Evolutionary conservation across 2,329 filamentous ascomycete species (phyloP).

Genomic region (Xylaria polymorpha): DNA sequence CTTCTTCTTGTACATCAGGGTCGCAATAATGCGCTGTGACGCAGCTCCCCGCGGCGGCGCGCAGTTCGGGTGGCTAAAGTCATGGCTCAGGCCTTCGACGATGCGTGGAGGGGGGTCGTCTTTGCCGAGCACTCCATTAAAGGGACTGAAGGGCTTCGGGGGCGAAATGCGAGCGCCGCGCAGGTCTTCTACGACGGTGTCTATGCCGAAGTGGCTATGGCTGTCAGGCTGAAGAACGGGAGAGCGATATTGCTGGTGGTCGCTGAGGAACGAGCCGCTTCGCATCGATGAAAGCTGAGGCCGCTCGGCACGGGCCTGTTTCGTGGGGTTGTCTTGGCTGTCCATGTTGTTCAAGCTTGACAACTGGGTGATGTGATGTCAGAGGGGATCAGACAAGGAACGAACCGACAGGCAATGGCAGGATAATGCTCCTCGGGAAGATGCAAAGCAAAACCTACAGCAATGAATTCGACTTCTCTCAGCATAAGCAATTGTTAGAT

Average conservation of each 20-base stretch:
- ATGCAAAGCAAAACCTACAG: neutral
- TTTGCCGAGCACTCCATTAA: slow-evolving; percentile 70
- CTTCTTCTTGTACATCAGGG: slow-evolving; percentile 70
- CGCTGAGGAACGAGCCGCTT: slow-evolving; percentile 71
- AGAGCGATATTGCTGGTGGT: slow-evolving; percentile 72
- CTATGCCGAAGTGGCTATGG: slow-evolving; percentile 66
- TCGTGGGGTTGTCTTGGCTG: slow-evolving; percentile 45
- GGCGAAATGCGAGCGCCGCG: slow-evolving; percentile 54
- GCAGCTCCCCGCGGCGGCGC: slow-evolving; percentile 61
- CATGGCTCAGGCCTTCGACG: slow-evolving; percentile 71
- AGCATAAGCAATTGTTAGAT: slow-evolving; percentile 1
- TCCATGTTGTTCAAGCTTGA: slow-evolving; percentile 41
- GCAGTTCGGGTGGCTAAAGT: slow-evolving; percentile 72
- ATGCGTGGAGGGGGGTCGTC: slow-evolving; percentile 67
- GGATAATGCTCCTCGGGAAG: slow-evolving; percentile 6
- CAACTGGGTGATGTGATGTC: slow-evolving; percentile 8
- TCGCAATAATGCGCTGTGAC: slow-evolving; percentile 68
- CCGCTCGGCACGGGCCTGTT: slow-evolving; percentile 50
- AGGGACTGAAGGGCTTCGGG: slow-evolving; percentile 60
- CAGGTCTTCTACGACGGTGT: slow-evolving; percentile 71
- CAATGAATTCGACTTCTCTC: too few species aligned
- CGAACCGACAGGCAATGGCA: neutral
- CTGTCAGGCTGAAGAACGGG: slow-evolving; percentile 63
- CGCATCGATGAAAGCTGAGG: slow-evolving; percentile 65
- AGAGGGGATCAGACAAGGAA: slow-evolving; percentile 13